Evolutionary conservation across 495 filamentous ascomycete genomes (phyloP), one percentile per base, ranked within the genome.

Genomic region (Neurospora hispaniola): DNA sequence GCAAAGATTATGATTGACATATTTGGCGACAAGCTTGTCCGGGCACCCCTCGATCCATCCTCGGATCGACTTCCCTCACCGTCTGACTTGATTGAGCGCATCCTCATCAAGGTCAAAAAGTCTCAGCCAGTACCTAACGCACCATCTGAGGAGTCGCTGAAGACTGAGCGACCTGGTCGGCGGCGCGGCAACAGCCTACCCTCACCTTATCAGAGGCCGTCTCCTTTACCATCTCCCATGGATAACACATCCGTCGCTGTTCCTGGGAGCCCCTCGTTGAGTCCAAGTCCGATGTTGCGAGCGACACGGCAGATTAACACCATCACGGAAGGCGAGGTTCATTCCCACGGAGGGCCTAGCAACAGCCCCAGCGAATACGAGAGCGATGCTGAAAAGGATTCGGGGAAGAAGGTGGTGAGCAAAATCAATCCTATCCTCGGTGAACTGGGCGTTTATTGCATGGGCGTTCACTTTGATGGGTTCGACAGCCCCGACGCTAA

Each of bases 81-180:
- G 0, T 90, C 96, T 43, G 90, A 97, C 69, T 84, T 99, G 35
- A 91, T 89, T 80, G 84, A 91, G 75, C 90, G 88, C 41, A 94
- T 99, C 74, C 82, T 99, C 70, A 90, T 99, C 83, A 99, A 99
- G 77, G 96, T 98, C 73, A 99, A 99, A 78, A 90, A 85, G 72
- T 80, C 85, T 40, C 82, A 82, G 66, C 81, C 76, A 31, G 79
- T 75, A 16, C 31, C 54, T 4, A 38, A 31, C 54, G 54, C 54
- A 31, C 54, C 54, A 31, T 66, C 54, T 71, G 82, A 83, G 78
- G 83, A 81, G 73, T 81, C 77, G 75, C 79, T 73, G 41, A 79
- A 77, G 59, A 78, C 79, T 69, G 75, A 85, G 38, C 76, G 83
- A 10, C 78, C 79, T 42, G 84, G 86, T 42, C 89, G 91, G 9